Evolutionary conservation across 2,329 filamentous ascomycete species (phyloP).

Genomic region (Magnaporthales sp.): DNA sequence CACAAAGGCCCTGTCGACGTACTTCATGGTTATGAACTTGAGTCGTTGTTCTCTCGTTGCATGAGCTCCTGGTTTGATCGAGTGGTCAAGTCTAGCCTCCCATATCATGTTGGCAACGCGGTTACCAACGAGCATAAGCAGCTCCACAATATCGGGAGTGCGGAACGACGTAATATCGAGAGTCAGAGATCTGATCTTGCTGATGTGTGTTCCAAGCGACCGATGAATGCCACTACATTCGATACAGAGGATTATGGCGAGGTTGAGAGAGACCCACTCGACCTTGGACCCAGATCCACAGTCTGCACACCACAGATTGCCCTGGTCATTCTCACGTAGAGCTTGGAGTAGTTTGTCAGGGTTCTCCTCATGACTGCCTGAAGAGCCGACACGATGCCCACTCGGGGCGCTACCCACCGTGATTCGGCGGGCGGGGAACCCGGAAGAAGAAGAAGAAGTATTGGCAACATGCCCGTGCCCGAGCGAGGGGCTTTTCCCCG

Average conservation of each 20-base stretch:
- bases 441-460: slow-evolving; percentile 27
- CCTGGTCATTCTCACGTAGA: slow-evolving; percentile 82
- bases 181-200: slow-evolving; percentile 90
- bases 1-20: slow-evolving; percentile 76
- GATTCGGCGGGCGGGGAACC: slow-evolving; percentile 69
- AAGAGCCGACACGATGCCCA: slow-evolving; percentile 51
- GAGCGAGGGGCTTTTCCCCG: slow-evolving; percentile 78
- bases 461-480: slow-evolving; percentile 44
- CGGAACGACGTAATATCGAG: slow-evolving; percentile 86
- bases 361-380: slow-evolving; percentile 68
- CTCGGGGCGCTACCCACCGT: slow-evolving; percentile 80
- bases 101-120: slow-evolving; percentile 93
- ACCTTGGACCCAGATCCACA: slow-evolving; percentile 88
- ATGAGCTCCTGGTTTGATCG: slow-evolving; percentile 63
- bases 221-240: slow-evolving; percentile 97
- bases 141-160: slow-evolving; percentile 91
- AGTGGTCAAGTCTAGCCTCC: slow-evolving; percentile 75
- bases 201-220: slow-evolving; percentile 93
- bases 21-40: slow-evolving; percentile 93
- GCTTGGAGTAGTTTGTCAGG: slow-evolving; percentile 80
- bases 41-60: slow-evolving; percentile 84
- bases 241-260: slow-evolving; percentile 93
- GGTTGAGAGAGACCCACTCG: slow-evolving; percentile 98
- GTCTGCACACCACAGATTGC: slow-evolving; percentile 90
- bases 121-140: slow-evolving; percentile 86